Percentiles rank a stretch among this genome's conserved stretches.
Conservation (phyloP, 2,329 filamentous ascomycete species). For the Neoscytalidium dimidiatum region DNA sequence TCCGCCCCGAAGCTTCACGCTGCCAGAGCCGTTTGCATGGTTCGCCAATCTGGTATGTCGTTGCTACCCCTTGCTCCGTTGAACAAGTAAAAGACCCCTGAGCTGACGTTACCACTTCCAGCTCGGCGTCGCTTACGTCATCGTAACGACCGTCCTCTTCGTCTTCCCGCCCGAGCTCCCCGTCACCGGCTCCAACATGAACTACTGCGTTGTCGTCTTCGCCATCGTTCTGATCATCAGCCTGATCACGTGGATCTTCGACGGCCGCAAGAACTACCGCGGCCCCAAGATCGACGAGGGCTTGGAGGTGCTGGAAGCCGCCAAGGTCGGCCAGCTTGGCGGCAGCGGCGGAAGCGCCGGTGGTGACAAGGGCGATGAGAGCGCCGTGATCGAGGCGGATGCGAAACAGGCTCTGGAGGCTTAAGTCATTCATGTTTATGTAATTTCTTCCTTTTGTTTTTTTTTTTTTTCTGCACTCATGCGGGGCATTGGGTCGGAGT, state of each 20-base stretch:
- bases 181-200: constrained; percentile 70
- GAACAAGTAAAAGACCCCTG: neutral
- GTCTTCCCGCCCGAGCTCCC: constrained; percentile 70
- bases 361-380: neutral
- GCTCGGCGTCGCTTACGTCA: constrained; percentile 64
- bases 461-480: neutral
- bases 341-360: neutral
- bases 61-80: too few relatives aligned
- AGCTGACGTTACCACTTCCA: neutral
- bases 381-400: neutral
- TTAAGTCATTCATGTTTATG: neutral
- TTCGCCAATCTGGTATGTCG: constrained; percentile 49
- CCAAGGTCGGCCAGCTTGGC: constrained; percentile 22
- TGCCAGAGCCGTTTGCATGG: constrained; percentile 61
- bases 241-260: constrained; percentile 60
- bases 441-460: neutral
- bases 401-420: neutral
- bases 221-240: constrained; percentile 60
- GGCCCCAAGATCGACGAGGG: constrained; percentile 47
- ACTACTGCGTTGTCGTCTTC: constrained; percentile 59
- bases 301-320: constrained; percentile 44
- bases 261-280: constrained; percentile 62
- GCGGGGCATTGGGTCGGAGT: neutral
- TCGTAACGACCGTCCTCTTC: constrained; percentile 74
- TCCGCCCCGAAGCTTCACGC: constrained; percentile 59